A percentile compares a stretch with the other conserved stretches of the same genome.
Evolutionary conservation across 495 filamentous ascomycete species (phyloP).

Genomic region (Schizothecium vesticola): DNA sequence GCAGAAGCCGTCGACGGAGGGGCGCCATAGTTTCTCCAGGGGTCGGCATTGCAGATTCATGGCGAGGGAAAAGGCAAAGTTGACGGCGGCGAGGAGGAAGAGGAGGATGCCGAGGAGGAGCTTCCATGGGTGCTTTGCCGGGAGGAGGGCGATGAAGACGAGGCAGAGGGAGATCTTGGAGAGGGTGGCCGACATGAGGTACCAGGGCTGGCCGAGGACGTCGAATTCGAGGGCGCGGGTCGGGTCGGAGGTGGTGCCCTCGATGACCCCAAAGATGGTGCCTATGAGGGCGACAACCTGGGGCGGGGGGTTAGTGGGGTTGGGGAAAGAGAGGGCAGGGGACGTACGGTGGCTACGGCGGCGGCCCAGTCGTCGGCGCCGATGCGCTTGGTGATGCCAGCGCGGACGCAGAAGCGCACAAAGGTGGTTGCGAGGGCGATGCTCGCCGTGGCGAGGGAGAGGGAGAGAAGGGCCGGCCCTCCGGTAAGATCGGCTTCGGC

Average conservation of each 20-base stretch:
- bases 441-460: constrained; percentile 30
- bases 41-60: constrained; percentile 35
- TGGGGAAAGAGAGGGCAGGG: neutral
- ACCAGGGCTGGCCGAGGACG: constrained; percentile 34
- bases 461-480: constrained; percentile 36
- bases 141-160: constrained; percentile 27
- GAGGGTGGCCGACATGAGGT: constrained; percentile 32
- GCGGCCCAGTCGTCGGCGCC: constrained; percentile 31
- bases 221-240: constrained; percentile 29
- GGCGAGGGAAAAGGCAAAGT: constrained; percentile 28
- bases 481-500: constrained; percentile 21
- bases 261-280: constrained; percentile 32
- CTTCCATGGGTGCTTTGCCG: constrained; percentile 24
- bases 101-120: constrained; percentile 28
- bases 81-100: constrained; percentile 29
- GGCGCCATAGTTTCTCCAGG: constrained; percentile 33
- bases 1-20: constrained; percentile 22
- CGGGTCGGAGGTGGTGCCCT: constrained; percentile 21
- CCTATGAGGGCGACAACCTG: constrained; percentile 32
- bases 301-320: neutral
- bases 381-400: constrained; percentile 21
- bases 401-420: constrained; percentile 30
- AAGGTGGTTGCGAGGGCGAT: constrained; percentile 31
- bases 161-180: constrained; percentile 36
- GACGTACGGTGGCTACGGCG: constrained; percentile 27